These are phyloP conservation scores for Elsinoe batatas DNA, from an alignment of 2,329 filamentous ascomycete species.

Conservation along the genomic window DNA sequence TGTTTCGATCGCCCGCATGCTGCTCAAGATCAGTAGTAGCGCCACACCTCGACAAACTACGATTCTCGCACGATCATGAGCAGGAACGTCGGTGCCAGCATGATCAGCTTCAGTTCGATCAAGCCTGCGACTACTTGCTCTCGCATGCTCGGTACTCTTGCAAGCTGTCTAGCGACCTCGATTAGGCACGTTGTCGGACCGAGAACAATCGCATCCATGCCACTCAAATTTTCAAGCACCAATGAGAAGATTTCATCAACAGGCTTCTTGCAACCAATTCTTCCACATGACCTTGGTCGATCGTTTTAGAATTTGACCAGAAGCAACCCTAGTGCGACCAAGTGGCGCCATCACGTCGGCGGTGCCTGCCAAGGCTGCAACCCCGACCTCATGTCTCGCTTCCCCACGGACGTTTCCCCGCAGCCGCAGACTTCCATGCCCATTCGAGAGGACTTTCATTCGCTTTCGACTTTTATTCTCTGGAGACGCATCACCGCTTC, in stretches of 20 bases:
- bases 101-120: no score
- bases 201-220: not conserved
- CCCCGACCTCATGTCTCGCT: constrained; percentile 5
- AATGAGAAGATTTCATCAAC: not conserved
- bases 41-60: no score
- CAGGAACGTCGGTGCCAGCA: not conserved
- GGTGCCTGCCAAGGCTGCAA: constrained; percentile 8
- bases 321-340: not conserved
- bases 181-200: constrained; percentile 1
- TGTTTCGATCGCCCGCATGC: no score
- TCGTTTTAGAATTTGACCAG: not conserved
- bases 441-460: not conserved
- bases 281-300: not conserved
- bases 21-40: no score
- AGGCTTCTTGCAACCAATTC: not conserved
- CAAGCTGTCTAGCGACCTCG: not conserved
- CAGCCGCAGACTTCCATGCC: not conserved
- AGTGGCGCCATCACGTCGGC: constrained; percentile 5
- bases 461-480: not conserved
- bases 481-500: not conserved
- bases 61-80: not conserved
- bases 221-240: not conserved
- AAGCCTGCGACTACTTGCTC: no score
- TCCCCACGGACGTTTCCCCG: not conserved
- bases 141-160: no score